phyloP scores from a whole-genome alignment of 768 basidiomycete species.

The Lactarius pseudohatsudake region DNA sequence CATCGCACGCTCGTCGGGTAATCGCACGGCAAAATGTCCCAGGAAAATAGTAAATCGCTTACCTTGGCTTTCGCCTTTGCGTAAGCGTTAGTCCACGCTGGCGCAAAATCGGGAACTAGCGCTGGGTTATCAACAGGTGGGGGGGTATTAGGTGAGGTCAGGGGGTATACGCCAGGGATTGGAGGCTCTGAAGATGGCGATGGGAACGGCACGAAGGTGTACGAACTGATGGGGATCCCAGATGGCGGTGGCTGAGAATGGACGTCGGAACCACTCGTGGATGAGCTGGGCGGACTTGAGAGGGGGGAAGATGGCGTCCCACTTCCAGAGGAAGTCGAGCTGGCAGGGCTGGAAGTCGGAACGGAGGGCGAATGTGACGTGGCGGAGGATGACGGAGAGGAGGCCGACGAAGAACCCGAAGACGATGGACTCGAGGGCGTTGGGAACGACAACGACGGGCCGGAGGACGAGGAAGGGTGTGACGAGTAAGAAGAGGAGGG shows the following conservation, averaged over 20 bases:
- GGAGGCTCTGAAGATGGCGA: constrained; percentile 48
- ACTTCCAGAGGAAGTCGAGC: constrained; percentile 10
- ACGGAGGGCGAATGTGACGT: neutral
- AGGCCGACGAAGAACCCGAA: neutral
- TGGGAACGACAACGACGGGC: neutral
- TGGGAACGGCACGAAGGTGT: constrained; percentile 22
- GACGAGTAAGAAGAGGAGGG: neutral
- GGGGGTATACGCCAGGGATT: constrained; percentile 52
- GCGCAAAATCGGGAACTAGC: constrained; percentile 47
- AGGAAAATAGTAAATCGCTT: neutral
- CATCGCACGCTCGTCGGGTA: neutral
- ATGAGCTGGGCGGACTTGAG: neutral
- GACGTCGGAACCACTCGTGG: constrained; percentile 1
- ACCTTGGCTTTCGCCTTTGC: constrained; percentile 49
- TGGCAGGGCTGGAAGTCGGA: constrained; percentile 1
- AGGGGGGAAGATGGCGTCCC: constrained; percentile 17
- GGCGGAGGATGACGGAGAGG: neutral
- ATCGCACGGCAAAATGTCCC: neutral
- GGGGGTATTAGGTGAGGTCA: constrained; percentile 54
- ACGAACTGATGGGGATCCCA: constrained; percentile 16
- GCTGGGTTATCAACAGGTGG: constrained; percentile 48
- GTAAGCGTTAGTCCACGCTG: constrained; percentile 59
- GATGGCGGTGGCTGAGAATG: constrained; percentile 15
- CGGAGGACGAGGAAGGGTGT: neutral
- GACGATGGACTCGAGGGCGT: constrained; percentile 10